phyloP scores from a whole-genome alignment of 1,284 basidiomycete species.

The Exsudoporus floridanus region DNA sequence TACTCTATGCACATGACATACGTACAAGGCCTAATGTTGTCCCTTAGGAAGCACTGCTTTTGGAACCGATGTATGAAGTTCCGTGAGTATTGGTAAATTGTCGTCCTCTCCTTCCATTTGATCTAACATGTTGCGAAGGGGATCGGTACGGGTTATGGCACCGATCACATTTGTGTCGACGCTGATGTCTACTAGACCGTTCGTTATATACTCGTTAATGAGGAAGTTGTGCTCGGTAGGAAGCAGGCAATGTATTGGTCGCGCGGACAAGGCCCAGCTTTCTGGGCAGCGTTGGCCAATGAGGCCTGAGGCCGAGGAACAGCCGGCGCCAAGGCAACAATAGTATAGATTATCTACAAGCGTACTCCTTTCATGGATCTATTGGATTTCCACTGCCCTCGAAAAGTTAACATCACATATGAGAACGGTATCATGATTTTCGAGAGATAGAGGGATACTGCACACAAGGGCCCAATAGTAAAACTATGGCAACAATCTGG shows the following conservation, averaged over 20 bases:
- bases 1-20: neutral
- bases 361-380: neutral
- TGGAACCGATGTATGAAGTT: constrained; percentile 90
- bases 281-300: constrained; percentile 54
- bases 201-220: constrained; percentile 61
- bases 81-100: constrained; percentile 61
- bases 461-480: neutral
- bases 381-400: neutral
- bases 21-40: constrained; percentile 6
- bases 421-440: neutral
- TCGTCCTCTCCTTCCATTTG: neutral
- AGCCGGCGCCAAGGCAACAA: constrained; percentile 7
- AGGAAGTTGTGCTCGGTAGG: constrained; percentile 50
- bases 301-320: too few species aligned
- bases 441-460: neutral
- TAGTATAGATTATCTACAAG: constrained; percentile 15
- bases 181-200: constrained; percentile 45
- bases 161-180: neutral
- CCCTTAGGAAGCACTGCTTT: constrained; percentile 68
- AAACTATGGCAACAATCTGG: constrained; percentile 13
- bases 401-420: neutral
- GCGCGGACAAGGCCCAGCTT: constrained; percentile 53
- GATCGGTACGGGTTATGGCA: constrained; percentile 40
- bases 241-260: constrained; percentile 59
- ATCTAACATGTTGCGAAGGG: constrained; percentile 32